A percentile compares a stretch with the other conserved stretches of the same genome.
Evolutionary conservation across 495 filamentous ascomycete genomes (phyloP).

Genomic region (Penicillium psychrofluorescens): DNA sequence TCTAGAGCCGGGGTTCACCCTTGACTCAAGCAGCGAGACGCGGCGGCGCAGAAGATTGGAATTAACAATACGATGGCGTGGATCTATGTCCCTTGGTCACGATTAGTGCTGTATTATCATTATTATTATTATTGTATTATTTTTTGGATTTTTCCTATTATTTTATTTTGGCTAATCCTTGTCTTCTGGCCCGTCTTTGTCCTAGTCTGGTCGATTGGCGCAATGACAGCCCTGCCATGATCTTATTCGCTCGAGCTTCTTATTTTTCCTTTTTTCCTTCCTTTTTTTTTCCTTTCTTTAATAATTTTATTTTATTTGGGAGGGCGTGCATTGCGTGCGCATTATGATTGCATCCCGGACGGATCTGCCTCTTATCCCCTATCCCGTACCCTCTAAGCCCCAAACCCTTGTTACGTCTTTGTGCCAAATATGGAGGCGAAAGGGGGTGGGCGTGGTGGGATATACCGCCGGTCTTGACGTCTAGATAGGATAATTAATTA

Average conservation of each 20-base stretch:
- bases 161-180: constrained; percentile 6
- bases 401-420: constrained; percentile 1
- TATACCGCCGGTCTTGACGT: background rate
- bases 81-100: constrained; percentile 5
- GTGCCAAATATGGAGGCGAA: constrained; percentile 10
- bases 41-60: background rate
- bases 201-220: background rate
- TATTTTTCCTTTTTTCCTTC: too few species aligned
- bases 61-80: constrained; percentile 9
- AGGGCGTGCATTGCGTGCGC: too few species aligned
- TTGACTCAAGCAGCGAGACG: too few species aligned
- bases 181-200: constrained; percentile 6
- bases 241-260: too few species aligned
- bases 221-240: too few species aligned
- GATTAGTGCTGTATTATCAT: constrained; percentile 3
- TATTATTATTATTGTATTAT: background rate
- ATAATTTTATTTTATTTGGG: too few species aligned
- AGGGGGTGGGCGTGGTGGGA: background rate
- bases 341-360: too few species aligned
- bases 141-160: constrained; percentile 3
- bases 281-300: too few species aligned
- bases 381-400: background rate
- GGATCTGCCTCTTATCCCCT: too few species aligned
- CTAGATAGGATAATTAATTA: background rate
- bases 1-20: too few species aligned